phyloP scores from a whole-genome alignment of 1,284 basidiomycete species.

The Trichosporon sp. region DNA sequence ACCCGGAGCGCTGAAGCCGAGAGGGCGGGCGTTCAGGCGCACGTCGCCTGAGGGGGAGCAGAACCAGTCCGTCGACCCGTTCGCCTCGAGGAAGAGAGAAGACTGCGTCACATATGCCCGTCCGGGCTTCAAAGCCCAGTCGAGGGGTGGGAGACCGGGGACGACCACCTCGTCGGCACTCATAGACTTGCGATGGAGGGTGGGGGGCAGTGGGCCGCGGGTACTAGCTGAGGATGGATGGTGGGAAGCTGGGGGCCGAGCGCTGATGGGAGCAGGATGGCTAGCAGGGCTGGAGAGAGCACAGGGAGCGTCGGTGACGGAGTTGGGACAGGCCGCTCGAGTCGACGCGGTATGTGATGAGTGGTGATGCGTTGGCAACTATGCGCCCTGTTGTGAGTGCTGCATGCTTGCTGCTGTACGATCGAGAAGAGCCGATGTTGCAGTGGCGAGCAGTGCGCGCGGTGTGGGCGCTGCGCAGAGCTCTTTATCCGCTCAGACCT shows the following conservation, averaged over 20 bases:
- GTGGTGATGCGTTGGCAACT: neutral
- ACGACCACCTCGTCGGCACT: neutral
- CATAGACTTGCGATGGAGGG: neutral
- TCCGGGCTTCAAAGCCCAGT: neutral
- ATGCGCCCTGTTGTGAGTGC: too few species aligned
- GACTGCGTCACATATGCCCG: conserved; percentile 6
- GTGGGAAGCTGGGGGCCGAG: neutral
- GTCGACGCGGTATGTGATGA: neutral
- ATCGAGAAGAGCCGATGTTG: neutral
- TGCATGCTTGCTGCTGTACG: too few species aligned
- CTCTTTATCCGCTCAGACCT: neutral
- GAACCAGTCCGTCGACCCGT: neutral
- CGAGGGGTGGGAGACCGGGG: neutral
- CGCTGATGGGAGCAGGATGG: neutral
- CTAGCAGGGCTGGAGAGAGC: too few species aligned
- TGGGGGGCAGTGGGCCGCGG: too few species aligned
- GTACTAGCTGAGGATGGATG: neutral
- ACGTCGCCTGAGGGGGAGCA: neutral
- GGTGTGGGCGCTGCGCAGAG: neutral
- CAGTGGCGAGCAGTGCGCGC: neutral
- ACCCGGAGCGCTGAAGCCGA: neutral
- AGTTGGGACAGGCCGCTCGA: neutral
- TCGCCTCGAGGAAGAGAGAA: neutral
- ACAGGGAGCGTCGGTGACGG: neutral
- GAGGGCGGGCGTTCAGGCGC: neutral